phyloP scores from a whole-genome alignment of 306 rosid species.

The Notholithocarpus densiflorus region DNA sequence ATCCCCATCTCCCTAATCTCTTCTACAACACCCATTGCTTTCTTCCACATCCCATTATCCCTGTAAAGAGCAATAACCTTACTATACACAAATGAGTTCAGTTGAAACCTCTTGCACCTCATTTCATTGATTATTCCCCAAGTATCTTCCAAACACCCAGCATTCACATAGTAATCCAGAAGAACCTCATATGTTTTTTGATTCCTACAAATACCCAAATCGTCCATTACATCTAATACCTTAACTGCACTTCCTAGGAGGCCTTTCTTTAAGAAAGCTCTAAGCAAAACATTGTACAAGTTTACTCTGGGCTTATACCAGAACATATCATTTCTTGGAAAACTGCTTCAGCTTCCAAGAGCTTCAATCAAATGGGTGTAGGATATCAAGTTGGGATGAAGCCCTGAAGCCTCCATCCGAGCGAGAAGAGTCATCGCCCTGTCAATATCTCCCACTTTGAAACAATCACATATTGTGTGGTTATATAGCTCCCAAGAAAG shows the following conservation, averaged over 20 bases:
- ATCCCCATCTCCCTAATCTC: conserved; percentile 59
- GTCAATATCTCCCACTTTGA: conserved; percentile 50
- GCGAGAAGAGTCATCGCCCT: conserved; percentile 55
- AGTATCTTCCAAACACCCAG: conserved; percentile 78
- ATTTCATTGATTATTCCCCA: conserved; percentile 63
- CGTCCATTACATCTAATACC: conserved; percentile 43
- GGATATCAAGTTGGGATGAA: conserved; percentile 7
- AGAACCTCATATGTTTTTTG: conserved; percentile 56
- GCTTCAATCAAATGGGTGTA: conserved; percentile 52
- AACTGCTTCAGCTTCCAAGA: conserved; percentile 62
- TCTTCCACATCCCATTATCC: conserved; percentile 91
- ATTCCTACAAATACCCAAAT: conserved; percentile 31
- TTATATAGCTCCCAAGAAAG: conserved; percentile 40
- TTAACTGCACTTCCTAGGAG: conserved; percentile 46
- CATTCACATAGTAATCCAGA: conserved; percentile 58
- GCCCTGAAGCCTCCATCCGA: conserved; percentile 56
- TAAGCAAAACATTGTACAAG: conserved; percentile 57
- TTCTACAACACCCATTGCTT: conserved; percentile 58
- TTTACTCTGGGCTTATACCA: conserved; percentile 43
- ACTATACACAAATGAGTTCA: conserved; percentile 56
- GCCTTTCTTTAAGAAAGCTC: conserved; percentile 70
- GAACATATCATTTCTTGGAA: conserved; percentile 58
- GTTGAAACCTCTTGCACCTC: conserved; percentile 45
- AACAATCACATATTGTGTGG: conserved; percentile 37
- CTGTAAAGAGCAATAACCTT: conserved; percentile 63